A percentile compares a stretch with the other conserved stretches of the same genome.
Conservation (phyloP, 257 asterid species). For the Solanum habrochaites region DNA sequence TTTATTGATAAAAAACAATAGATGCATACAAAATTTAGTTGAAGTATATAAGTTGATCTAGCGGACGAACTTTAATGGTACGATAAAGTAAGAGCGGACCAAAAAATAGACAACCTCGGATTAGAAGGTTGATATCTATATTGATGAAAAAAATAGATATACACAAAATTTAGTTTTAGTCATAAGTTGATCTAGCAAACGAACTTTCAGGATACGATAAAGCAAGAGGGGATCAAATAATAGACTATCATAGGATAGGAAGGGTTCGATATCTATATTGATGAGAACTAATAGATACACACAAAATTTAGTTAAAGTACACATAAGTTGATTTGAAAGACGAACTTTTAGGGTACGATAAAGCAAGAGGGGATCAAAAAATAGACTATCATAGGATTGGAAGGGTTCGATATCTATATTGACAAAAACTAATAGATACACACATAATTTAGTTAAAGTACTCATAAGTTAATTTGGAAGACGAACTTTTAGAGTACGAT, state of each 20-base stretch:
- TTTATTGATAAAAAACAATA: not conserved
- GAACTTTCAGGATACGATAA: too few relatives aligned
- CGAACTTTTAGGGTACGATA: not conserved
- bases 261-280: not conserved
- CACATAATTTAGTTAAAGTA: not conserved
- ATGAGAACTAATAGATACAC: not conserved
- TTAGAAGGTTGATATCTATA: not conserved
- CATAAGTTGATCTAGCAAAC: too few relatives aligned
- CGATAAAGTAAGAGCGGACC: not conserved
- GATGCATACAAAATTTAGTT: not conserved
- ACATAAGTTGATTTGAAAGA: not conserved
- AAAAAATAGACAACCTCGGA: not conserved
- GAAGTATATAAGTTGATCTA: not conserved
- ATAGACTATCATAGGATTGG: not conserved
- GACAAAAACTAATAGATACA: not conserved
- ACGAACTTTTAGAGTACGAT: not conserved
- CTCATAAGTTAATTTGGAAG: fast-evolving
- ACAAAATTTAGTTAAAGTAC: not conserved
- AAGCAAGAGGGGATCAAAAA: not conserved
- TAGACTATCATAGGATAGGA: not conserved
- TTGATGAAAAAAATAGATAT: not conserved
- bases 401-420: not conserved
- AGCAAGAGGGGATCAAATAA: not conserved
- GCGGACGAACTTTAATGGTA: not conserved
- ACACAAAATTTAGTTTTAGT: not conserved